phyloP scores from a whole-genome alignment of 352 stramenopile species.

The Phytophthora cryptogea region DNA sequence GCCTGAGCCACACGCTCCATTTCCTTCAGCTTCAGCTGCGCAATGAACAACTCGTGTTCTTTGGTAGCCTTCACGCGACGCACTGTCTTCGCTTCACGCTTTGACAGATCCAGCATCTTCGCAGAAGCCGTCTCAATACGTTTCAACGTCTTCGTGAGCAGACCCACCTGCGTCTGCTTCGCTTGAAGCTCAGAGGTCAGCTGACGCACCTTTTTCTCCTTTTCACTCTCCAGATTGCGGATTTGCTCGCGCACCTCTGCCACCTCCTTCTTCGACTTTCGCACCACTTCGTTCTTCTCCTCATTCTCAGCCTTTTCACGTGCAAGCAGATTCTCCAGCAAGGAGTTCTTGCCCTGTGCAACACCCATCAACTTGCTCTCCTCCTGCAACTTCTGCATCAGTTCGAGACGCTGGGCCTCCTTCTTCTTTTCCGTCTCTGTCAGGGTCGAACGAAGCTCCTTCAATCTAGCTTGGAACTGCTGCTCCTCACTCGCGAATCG shows the following conservation, averaged over 20 bases:
- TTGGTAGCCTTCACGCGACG: slow-evolving; percentile 61
- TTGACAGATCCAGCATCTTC: slow-evolving; percentile 47
- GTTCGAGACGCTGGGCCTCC: slow-evolving; percentile 53
- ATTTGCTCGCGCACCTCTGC: slow-evolving; percentile 58
- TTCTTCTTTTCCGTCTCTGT: slow-evolving; percentile 53
- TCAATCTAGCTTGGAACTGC: slow-evolving; percentile 51
- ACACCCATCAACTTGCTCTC: slow-evolving; percentile 69
- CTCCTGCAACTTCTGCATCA: slow-evolving; percentile 60
- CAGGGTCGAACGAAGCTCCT: slow-evolving; percentile 47
- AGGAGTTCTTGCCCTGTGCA: slow-evolving; percentile 58
- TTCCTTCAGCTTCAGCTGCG: slow-evolving; percentile 65
- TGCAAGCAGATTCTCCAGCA: slow-evolving; percentile 64
- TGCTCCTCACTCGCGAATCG: slow-evolving; percentile 54
- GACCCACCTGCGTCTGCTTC: slow-evolving; percentile 64
- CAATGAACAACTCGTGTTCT: slow-evolving; percentile 63
- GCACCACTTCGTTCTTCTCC: slow-evolving; percentile 59
- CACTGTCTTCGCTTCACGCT: slow-evolving; percentile 56
- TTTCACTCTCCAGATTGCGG: slow-evolving; percentile 54
- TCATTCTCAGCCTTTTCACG: slow-evolving; percentile 63
- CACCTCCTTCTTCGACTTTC: slow-evolving; percentile 66
- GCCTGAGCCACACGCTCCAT: slow-evolving; percentile 52
- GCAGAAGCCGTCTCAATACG: slow-evolving; percentile 56
- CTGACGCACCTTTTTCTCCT: slow-evolving; percentile 61
- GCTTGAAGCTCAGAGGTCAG: slow-evolving; percentile 56
- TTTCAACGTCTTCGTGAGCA: slow-evolving; percentile 58